These are phyloP conservation scores for Plasmodium coatneyi DNA, from an alignment of 169 alveolate species.

Conservation along the genomic window DNA sequence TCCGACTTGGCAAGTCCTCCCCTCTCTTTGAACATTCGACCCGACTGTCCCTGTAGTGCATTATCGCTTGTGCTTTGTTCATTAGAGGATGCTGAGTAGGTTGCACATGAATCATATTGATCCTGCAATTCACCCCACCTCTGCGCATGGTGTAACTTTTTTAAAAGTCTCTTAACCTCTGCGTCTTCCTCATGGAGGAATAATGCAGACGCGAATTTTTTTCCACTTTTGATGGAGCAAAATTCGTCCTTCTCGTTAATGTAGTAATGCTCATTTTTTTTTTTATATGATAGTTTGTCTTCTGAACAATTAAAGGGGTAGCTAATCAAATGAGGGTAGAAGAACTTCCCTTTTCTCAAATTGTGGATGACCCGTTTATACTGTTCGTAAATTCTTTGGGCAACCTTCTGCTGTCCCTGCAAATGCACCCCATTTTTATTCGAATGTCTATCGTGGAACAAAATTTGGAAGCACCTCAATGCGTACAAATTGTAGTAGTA, in stretches of 20 bases:
- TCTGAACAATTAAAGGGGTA: constrained; percentile 38
- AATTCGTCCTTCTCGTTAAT: constrained; percentile 47
- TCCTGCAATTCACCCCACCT: background rate
- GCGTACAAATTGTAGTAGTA: constrained; percentile 40
- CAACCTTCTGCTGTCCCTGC: constrained; percentile 4
- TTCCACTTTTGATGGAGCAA: constrained; percentile 15
- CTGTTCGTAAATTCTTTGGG: constrained; percentile 4
- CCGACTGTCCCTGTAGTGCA: background rate
- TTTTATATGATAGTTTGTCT: constrained; percentile 22
- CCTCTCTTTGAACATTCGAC: background rate
- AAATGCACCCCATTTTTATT: background rate
- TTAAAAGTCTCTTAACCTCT: background rate
- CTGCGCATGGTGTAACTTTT: constrained; percentile 11
- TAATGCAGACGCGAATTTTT: constrained; percentile 28
- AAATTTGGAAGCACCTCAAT: constrained; percentile 46
- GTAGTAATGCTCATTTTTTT: constrained; percentile 32
- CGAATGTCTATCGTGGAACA: constrained; percentile 9
- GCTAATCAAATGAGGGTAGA: constrained; percentile 16
- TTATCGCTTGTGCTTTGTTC: background rate
- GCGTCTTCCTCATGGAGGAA: constrained; percentile 7
- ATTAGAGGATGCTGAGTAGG: background rate
- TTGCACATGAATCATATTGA: background rate
- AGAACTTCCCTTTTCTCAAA: constrained; percentile 9
- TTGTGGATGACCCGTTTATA: constrained; percentile 7
- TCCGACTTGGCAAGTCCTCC: background rate